phyloP scores from a whole-genome alignment of 441 rosid genomes.

The Pelargonium myrrhifolium region DNA sequence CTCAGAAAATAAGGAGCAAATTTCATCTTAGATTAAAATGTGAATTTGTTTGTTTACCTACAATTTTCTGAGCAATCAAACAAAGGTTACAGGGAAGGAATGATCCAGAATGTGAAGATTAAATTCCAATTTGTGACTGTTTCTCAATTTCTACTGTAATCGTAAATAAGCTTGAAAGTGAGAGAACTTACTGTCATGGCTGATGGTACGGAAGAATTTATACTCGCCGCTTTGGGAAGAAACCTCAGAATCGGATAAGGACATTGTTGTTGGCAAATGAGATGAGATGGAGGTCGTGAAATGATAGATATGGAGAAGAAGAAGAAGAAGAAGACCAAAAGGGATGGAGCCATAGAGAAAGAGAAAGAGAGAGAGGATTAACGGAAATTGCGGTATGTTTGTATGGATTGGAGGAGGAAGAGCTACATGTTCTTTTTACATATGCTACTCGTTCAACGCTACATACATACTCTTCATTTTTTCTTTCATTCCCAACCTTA shows the following conservation, averaged over 20 bases:
- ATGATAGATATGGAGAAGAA: neutral
- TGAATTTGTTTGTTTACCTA: neutral
- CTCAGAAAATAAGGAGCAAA: neutral
- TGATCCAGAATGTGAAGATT: neutral
- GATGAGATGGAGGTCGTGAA: neutral
- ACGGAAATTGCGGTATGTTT: too few relatives aligned
- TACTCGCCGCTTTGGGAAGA: slow-evolving; percentile 45
- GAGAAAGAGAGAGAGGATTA: too few relatives aligned
- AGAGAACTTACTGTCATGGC: slow-evolving; percentile 63
- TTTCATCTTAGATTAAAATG: neutral
- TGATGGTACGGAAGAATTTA: slow-evolving; percentile 66
- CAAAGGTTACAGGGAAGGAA: neutral
- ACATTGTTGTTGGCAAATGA: slow-evolving; percentile 28
- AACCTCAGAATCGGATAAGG: slow-evolving; percentile 63
- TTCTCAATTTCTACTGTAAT: neutral
- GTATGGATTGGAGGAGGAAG: too few relatives aligned
- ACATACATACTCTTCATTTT: too few relatives aligned
- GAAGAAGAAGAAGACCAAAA: neutral
- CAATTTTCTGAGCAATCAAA: neutral
- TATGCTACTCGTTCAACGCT: too few relatives aligned
- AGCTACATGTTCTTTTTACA: too few relatives aligned
- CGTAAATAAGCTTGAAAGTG: slow-evolving; percentile 2
- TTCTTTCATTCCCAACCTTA: too few relatives aligned
- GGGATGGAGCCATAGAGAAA: neutral
- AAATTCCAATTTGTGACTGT: neutral